phyloP scores from a whole-genome alignment of 345 rosid species.

The Luvunga scandens region DNA sequence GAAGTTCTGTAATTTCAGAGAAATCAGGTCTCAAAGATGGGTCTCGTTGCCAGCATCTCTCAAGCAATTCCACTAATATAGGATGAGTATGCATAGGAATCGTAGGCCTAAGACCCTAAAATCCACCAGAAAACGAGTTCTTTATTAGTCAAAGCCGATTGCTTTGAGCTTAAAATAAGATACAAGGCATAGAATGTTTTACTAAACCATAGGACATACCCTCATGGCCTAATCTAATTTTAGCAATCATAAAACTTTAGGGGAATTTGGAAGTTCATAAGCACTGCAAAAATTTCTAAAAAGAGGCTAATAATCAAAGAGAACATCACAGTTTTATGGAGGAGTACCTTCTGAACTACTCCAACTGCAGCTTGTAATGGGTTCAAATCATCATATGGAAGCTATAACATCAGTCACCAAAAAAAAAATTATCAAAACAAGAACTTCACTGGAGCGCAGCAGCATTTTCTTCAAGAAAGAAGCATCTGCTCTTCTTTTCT shows the following conservation, averaged over 20 bases:
- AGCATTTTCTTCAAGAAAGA: not conserved
- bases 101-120: conserved; percentile 61
- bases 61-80: conserved; percentile 43
- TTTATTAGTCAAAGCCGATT: not conserved
- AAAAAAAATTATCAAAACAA: not conserved
- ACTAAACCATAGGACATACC: not conserved
- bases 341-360: conserved; percentile 62
- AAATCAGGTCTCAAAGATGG: conserved; percentile 63
- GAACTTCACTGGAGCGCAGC: not conserved
- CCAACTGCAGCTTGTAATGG: conserved; percentile 71
- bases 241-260: not conserved
- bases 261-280: not conserved
- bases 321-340: not conserved
- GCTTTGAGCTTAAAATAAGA: not conserved
- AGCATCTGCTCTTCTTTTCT: not conserved
- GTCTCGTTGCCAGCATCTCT: conserved; percentile 62
- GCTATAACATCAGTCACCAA: conserved; percentile 31
- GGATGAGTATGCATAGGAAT: conserved; percentile 52
- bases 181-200: not conserved
- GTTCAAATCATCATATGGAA: conserved; percentile 54
- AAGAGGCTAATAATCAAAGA: not conserved
- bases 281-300: not conserved
- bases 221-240: not conserved
- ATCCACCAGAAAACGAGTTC: conserved; percentile 6
- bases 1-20: conserved; percentile 45